These are phyloP conservation scores for Penicillium sp. DNA, from an alignment of 2,329 filamentous ascomycete species.

Conservation along the genomic window DNA sequence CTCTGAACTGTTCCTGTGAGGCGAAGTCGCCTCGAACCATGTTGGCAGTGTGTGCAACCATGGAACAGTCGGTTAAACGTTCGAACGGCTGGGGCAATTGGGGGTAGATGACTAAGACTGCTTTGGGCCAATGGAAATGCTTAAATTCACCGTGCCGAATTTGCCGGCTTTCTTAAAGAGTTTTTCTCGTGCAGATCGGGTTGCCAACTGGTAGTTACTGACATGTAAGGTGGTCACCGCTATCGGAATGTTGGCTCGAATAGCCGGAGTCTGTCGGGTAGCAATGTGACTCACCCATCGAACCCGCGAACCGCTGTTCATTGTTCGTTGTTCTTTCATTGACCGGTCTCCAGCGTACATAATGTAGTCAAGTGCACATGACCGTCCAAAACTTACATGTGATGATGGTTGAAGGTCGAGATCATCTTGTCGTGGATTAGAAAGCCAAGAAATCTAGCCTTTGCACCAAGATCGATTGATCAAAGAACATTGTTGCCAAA, in stretches of 20 bases:
- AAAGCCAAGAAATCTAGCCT: too few relatives aligned
- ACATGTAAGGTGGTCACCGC: neutral
- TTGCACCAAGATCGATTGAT: too few relatives aligned
- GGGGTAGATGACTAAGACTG: neutral
- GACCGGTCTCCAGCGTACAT: too few relatives aligned
- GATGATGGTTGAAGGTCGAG: too few relatives aligned
- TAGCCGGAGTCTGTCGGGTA: too few relatives aligned
- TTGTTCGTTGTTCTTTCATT: too few relatives aligned
- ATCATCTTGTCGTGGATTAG: too few relatives aligned
- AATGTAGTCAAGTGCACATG: too few relatives aligned
- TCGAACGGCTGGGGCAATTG: neutral
- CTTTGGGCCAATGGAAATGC: neutral
- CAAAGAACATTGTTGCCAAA: too few relatives aligned
- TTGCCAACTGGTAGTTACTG: neutral
- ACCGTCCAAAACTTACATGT: too few relatives aligned
- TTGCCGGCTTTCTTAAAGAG: neutral
- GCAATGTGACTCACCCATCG: too few relatives aligned
- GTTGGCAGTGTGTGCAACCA: neutral
- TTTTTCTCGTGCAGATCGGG: neutral
- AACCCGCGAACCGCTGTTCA: too few relatives aligned
- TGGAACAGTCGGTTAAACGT: neutral
- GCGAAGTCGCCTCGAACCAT: neutral
- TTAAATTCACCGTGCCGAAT: neutral
- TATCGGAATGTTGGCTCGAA: neutral
- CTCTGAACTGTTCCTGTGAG: conserved; percentile 5